These are phyloP conservation scores for Liquidambar formosana DNA, from an alignment of 164 flowering plant genomes.

Conservation along the genomic window DNA sequence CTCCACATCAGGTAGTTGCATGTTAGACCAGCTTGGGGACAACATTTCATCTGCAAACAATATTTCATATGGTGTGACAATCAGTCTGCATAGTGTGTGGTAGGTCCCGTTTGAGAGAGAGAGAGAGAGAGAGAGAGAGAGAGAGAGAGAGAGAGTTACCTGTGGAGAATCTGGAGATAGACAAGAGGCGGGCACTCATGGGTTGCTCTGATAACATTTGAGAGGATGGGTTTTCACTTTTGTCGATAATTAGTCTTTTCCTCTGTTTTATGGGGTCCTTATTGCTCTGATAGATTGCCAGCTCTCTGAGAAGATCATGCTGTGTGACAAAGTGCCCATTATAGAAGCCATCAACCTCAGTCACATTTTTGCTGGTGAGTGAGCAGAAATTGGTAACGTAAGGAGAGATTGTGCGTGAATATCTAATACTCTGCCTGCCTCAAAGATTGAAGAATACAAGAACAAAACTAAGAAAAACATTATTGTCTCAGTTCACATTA, in stretches of 20 bases:
- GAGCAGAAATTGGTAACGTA: too few species aligned
- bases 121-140: background rate
- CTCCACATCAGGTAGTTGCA: slow-evolving; percentile 28
- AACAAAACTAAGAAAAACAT: too few species aligned
- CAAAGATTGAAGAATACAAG: too few species aligned
- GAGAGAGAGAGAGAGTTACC: slow-evolving; percentile 8
- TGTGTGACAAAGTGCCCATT: slow-evolving; percentile 30
- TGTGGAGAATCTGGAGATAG: slow-evolving; percentile 38
- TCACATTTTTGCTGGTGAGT: slow-evolving; percentile 29
- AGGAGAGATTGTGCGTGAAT: too few species aligned
- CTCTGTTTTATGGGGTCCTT: slow-evolving; percentile 18
- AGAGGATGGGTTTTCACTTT: slow-evolving; percentile 28
- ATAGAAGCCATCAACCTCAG: slow-evolving; percentile 30
- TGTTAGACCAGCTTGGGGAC: slow-evolving; percentile 23
- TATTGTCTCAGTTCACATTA: too few species aligned
- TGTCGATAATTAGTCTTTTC: slow-evolving; percentile 32
- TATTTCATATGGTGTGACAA: too few species aligned
- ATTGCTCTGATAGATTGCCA: slow-evolving; percentile 32
- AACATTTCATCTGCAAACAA: slow-evolving; percentile 25
- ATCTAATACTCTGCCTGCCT: too few species aligned
- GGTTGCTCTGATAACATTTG: slow-evolving; percentile 21
- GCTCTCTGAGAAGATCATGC: slow-evolving; percentile 54
- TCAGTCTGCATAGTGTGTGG: too few species aligned
- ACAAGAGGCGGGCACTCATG: slow-evolving; percentile 29
- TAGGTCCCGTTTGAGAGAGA: too few species aligned